Conservation (phyloP, 2,329 filamentous ascomycete genomes). For the Cyclaneusma minus region DNA sequence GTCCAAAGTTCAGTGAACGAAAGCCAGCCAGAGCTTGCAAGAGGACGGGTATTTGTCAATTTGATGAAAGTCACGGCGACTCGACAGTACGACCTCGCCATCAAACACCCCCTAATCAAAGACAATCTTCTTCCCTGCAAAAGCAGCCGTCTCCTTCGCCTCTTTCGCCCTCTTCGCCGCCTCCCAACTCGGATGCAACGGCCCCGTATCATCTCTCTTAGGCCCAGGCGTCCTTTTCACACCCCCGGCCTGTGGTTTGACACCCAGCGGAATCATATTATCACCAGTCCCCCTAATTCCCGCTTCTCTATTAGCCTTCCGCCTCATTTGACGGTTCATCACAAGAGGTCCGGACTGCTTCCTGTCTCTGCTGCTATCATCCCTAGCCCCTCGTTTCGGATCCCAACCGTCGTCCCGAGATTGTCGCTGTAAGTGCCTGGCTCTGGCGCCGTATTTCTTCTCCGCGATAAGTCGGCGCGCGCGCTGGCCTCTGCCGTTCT, state of each 20-base stretch:
- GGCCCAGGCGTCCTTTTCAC: slow-evolving; percentile 12
- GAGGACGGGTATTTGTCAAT: too few species aligned
- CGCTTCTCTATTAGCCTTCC: slow-evolving; percentile 4
- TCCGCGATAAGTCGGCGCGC: slow-evolving; percentile 69
- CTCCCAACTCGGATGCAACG: slow-evolving; percentile 47
- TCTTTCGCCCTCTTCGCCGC: slow-evolving; percentile 43
- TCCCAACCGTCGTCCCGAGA: slow-evolving; percentile 40
- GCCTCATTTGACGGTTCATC: slow-evolving; percentile 4
- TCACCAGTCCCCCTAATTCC: slow-evolving; percentile 10
- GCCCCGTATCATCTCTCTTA: slow-evolving; percentile 31
- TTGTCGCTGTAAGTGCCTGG: slow-evolving; percentile 44
- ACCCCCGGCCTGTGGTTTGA: slow-evolving; percentile 12
- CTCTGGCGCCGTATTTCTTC: slow-evolving; percentile 60
- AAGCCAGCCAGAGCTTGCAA: too few species aligned
- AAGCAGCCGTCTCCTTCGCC: slow-evolving; percentile 32
- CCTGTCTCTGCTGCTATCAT: slow-evolving; percentile 2
- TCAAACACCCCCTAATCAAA: too few species aligned
- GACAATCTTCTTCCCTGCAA: slow-evolving; percentile 40
- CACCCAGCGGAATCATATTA: slow-evolving; percentile 10
- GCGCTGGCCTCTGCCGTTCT: slow-evolving; percentile 63
- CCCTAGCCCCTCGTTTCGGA: slow-evolving; percentile 33
- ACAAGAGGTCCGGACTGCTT: not conserved
- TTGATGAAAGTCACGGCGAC: too few species aligned
- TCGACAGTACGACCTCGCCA: too few species aligned
- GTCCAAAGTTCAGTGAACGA: too few species aligned